phyloP scores from a whole-genome alignment of 1,284 basidiomycete genomes.

The Cerioporus squamosus region DNA sequence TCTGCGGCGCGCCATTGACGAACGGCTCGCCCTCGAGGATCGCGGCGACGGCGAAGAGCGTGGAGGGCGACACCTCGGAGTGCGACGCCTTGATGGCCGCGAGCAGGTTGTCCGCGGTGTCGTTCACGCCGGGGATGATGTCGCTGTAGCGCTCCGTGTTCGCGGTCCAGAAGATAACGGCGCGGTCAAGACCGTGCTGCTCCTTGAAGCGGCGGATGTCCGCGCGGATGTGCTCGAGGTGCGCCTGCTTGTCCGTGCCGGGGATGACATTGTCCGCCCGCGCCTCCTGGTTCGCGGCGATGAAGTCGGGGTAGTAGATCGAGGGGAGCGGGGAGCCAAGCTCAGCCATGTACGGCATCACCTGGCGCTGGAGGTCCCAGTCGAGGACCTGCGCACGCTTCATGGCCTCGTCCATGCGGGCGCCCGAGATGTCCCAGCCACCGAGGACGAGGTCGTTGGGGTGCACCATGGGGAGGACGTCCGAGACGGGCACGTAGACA shows the following conservation, averaged over 20 bases:
- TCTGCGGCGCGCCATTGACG: conserved; percentile 98
- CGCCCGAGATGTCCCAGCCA: conserved; percentile 96
- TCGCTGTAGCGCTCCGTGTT: conserved; percentile 99
- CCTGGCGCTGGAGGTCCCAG: conserved; percentile 96
- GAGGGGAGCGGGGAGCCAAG: conserved; percentile 90
- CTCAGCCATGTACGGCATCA: conserved; percentile 84
- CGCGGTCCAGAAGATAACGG: conserved; percentile 96
- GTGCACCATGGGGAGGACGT: conserved; percentile 97
- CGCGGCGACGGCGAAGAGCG: conserved; percentile 93
- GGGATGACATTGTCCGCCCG: conserved; percentile 93
- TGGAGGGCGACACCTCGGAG: conserved; percentile 93
- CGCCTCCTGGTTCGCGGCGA: conserved; percentile 96
- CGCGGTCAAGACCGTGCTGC: conserved; percentile 82
- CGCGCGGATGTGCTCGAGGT: conserved; percentile 90
- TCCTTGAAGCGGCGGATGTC: conserved; percentile 96
- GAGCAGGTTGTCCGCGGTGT: conserved; percentile 91
- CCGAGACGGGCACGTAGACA: conserved; percentile 90
- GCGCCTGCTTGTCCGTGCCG: conserved; percentile 86
- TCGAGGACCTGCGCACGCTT: conserved; percentile 92
- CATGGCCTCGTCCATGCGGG: conserved; percentile 92
- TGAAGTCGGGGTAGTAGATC: conserved; percentile 96
- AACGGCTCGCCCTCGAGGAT: conserved; percentile 96
- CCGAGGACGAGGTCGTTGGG: conserved; percentile 98
- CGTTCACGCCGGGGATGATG: conserved; percentile 94
- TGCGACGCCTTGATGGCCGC: conserved; percentile 85